These are phyloP conservation scores for Sistotremastrum niveocremeum DNA, from an alignment of 768 basidiomycete genomes.

Conservation along the genomic window DNA sequence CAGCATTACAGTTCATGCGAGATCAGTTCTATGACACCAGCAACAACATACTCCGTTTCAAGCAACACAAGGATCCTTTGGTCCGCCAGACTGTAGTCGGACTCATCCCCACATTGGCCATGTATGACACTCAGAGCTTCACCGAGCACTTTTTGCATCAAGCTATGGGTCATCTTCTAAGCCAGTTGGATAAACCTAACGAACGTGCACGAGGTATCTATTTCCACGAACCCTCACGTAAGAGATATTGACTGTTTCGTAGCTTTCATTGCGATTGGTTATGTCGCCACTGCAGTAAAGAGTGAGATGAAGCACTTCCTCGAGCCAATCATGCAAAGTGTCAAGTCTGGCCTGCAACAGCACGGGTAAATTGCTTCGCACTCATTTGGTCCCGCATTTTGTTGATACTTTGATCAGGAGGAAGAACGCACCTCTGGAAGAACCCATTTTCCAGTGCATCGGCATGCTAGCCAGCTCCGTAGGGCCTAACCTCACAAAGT, in stretches of 20 bases:
- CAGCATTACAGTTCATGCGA: constrained; percentile 57
- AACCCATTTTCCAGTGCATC: constrained; percentile 94
- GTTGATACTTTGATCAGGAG: constrained; percentile 27
- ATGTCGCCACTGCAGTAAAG: constrained; percentile 81
- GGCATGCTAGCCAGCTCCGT: constrained; percentile 93
- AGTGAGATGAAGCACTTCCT: constrained; percentile 95
- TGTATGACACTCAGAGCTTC: constrained; percentile 89
- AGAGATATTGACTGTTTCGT: constrained; percentile 7
- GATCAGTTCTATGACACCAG: constrained; percentile 78
- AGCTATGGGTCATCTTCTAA: constrained; percentile 83
- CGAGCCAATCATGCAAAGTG: constrained; percentile 77
- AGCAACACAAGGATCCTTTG: constrained; percentile 71
- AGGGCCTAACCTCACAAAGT: constrained; percentile 88
- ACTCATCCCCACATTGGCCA: constrained; percentile 87
- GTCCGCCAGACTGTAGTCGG: constrained; percentile 93
- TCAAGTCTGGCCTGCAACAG: constrained; percentile 78
- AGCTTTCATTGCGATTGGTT: constrained; percentile 96
- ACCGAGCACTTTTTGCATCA: constrained; percentile 84
- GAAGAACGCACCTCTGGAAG: constrained; percentile 87
- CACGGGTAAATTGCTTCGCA: constrained; percentile 47
- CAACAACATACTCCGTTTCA: constrained; percentile 82
- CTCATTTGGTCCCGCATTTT: not conserved
- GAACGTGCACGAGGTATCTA: constrained; percentile 76
- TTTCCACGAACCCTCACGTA: not conserved
- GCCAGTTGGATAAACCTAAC: constrained; percentile 75